phyloP scores from a whole-genome alignment of 768 basidiomycete genomes.

The Filobasidium wieringae region DNA sequence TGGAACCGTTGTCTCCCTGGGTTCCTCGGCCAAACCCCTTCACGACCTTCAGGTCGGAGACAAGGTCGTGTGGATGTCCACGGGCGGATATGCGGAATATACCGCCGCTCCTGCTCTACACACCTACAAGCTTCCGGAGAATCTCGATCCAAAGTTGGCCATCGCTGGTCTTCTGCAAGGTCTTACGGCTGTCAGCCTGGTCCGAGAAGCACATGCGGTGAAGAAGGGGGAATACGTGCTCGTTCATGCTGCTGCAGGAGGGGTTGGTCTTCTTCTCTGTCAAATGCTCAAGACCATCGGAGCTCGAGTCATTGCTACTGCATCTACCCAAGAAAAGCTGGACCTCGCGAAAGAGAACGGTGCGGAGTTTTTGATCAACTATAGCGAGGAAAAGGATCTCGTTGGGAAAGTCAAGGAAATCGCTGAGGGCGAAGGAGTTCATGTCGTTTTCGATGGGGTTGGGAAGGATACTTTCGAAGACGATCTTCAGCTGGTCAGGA shows the following conservation, averaged over 20 bases:
- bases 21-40: conserved; percentile 52
- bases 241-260: conserved; percentile 85
- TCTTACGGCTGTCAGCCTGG: conserved; percentile 60
- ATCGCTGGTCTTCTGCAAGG: conserved; percentile 63
- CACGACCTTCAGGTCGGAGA: conserved; percentile 57
- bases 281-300: conserved; percentile 44
- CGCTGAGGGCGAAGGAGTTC: conserved; percentile 42
- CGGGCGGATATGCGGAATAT: conserved; percentile 56
- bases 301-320: conserved; percentile 84
- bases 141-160: conserved; percentile 50
- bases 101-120: conserved; percentile 53
- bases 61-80: conserved; percentile 48
- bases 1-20: conserved; percentile 63
- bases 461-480: conserved; percentile 87
- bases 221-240: conserved; percentile 61
- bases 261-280: conserved; percentile 49
- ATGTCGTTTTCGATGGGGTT: conserved; percentile 89
- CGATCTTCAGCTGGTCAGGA: conserved; percentile 65
- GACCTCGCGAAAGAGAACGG: conserved; percentile 65
- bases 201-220: conserved; percentile 74
- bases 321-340: conserved; percentile 73
- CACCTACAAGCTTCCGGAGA: conserved; percentile 55
- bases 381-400: conserved; percentile 3
- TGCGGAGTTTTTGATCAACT: conserved; percentile 42
- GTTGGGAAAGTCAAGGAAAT: conserved; percentile 20